Percentiles rank a stretch among this genome's conserved stretches.
Evolutionary conservation across 2,329 filamentous ascomycete genomes (phyloP).

Genomic region (Emmonsiellopsis sp.): DNA sequence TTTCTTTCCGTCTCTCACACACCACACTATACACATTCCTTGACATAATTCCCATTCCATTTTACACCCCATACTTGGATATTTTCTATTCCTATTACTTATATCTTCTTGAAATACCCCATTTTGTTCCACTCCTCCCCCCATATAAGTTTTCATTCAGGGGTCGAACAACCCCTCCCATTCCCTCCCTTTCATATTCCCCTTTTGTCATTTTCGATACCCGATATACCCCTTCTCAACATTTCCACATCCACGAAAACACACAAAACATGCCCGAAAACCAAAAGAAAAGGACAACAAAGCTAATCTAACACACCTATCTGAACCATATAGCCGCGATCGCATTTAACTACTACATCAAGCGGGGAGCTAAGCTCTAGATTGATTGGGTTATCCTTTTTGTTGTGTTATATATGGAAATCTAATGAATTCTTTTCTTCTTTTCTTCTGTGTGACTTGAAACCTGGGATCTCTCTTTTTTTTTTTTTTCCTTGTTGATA

Average conservation of each 20-base stretch:
- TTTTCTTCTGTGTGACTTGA: not conserved
- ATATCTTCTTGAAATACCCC: slow-evolving; percentile 21
- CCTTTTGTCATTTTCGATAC: no score
- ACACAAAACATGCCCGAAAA: no score
- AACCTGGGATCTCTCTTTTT: not conserved
- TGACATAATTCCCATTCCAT: slow-evolving; percentile 3
- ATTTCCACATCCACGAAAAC: no score
- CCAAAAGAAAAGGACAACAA: no score
- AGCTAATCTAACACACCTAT: no score
- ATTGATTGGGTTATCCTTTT: not conserved
- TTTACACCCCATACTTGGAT: not conserved
- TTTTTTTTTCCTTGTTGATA: not conserved
- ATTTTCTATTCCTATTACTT: slow-evolving; percentile 15
- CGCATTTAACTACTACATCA: slow-evolving; percentile 22
- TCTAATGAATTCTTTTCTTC: not conserved
- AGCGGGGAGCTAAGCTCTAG: slow-evolving; percentile 28
- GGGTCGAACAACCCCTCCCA: no score
- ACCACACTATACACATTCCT: not conserved
- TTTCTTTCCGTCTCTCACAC: slow-evolving; percentile 1
- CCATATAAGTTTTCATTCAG: no score
- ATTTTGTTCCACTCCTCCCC: no score
- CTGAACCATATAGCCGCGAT: slow-evolving; percentile 9
- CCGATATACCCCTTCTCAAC: no score
- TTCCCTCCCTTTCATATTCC: no score
- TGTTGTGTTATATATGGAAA: no score